Conservation (phyloP, 805 yeast genomes). For the Lachancea thermotolerans region DNA sequence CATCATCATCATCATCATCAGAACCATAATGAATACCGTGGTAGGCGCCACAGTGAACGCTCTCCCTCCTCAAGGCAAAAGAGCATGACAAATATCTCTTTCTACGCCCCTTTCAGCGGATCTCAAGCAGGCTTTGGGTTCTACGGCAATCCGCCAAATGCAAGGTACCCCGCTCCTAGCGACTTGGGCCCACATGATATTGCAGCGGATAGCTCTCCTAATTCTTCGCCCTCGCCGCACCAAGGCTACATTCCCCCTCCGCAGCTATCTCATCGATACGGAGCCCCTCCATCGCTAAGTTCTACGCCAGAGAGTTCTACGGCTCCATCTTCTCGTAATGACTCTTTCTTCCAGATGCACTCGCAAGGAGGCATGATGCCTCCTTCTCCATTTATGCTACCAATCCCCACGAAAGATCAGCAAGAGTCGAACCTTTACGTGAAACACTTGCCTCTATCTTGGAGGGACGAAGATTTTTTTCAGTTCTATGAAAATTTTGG, state of each 20-base stretch:
- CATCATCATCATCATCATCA: constrained; percentile 2
- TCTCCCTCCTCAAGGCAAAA: constrained; percentile 8
- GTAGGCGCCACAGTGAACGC: constrained; percentile 10
- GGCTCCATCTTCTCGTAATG: constrained; percentile 8
- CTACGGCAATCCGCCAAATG: background rate
- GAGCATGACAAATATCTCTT: constrained; percentile 5
- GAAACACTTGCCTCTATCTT: constrained; percentile 50
- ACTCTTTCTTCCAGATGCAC: constrained; percentile 4
- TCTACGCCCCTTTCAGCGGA: constrained; percentile 6
- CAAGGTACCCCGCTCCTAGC: constrained; percentile 1
- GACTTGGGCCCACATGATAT: background rate
- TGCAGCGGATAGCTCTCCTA: constrained; percentile 3
- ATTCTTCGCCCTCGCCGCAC: constrained; percentile 9
- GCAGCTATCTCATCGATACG: constrained; percentile 7
- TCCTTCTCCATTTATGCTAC: constrained; percentile 13
- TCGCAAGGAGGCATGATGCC: constrained; percentile 3
- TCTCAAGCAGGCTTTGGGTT: constrained; percentile 5
- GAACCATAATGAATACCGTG: constrained; percentile 2
- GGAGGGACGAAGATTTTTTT: constrained; percentile 47
- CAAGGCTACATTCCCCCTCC: background rate
- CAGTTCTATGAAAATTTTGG: constrained; percentile 43
- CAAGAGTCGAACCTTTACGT: constrained; percentile 73
- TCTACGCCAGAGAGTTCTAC: constrained; percentile 6
- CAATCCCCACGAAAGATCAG: constrained; percentile 36
- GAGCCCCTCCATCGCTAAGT: constrained; percentile 8